Base-by-base conservation (phyloP, 371 early-diverging fungal species). In the Syncephalastrum contaminatum region DNA sequence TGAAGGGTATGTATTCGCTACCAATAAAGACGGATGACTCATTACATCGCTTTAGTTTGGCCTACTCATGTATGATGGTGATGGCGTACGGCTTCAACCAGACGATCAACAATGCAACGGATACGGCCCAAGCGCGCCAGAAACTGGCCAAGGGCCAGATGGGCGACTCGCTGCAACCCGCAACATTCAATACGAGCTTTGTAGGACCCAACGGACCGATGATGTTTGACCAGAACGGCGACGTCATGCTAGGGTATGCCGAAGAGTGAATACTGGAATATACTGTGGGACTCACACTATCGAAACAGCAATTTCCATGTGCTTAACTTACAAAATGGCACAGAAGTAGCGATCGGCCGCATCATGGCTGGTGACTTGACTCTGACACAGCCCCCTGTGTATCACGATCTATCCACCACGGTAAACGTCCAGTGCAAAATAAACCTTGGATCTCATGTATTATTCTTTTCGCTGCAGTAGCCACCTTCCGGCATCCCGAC, bases 141-240 rank as follows among this genome's bases (percentile, higher is more conserved):
- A 41, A 62, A 22, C 47, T 74, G 15, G 62, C 72, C 2, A 19
- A 47, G 7, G 72, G 71, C 1, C 61, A 68, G 46, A 41, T 72
- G n/a, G 72, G 76, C 4, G 42, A 60, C n/a, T 59, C 64, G 19
- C 27, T 69, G 43, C 61, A 49, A 3, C 78, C 72, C 10, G 54
- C 62, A 0, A 48, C 74, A 18, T 77, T 77, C 41, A 84, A 84
- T 36, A 72, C 71, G 3, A 72, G 73, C 21, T 84, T 76, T 51
- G 63, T 76, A 1, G 84, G 84, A 0, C 84, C 84, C 1, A 73
- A 70, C 15, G 84, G 84, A 1, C 84, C 84, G 1, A 73, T 84
- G 58, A 49, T 80, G 19, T 72, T 84, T 62, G 82, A 82, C 43
- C 70, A 74, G 48, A 76, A 77, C 53, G 84, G 84, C 1, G 84